Conservation (phyloP, 2,329 filamentous ascomycete genomes). For the Daldinia sp. region DNA sequence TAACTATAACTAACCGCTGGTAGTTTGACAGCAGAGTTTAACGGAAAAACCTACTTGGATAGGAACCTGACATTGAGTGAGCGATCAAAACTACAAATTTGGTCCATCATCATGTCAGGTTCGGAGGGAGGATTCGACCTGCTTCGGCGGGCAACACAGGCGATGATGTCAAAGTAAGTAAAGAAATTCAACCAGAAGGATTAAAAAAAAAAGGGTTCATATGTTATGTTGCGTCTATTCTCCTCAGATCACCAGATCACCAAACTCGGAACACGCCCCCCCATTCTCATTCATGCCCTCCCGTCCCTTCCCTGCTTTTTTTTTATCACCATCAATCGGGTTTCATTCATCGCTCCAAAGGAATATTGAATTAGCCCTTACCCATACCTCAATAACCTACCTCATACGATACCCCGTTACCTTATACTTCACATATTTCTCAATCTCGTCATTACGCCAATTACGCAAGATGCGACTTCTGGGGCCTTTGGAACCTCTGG, state of each 20-base stretch:
- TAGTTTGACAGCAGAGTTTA: constrained; percentile 32
- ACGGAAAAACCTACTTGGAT: constrained; percentile 25
- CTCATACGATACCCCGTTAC: background rate
- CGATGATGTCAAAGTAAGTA: constrained; percentile 72
- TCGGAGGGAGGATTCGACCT: constrained; percentile 68
- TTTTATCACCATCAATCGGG: constrained; percentile 24
- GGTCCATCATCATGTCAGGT: constrained; percentile 61
- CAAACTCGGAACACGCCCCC: constrained; percentile 38
- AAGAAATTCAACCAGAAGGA: background rate
- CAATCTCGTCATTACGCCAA: constrained; percentile 14
- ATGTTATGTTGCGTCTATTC: constrained; percentile 44
- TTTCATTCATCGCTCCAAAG: constrained; percentile 12
- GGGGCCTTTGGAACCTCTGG: background rate
- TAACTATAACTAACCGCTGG: constrained; percentile 24
- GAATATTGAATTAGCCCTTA: constrained; percentile 25
- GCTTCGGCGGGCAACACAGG: constrained; percentile 70
- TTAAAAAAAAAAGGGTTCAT: constrained; percentile 17
- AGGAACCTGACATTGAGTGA: constrained; percentile 45
- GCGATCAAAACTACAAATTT: constrained; percentile 36
- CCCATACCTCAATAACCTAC: constrained; percentile 16
- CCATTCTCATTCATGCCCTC: constrained; percentile 14
- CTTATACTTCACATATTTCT: constrained; percentile 4
- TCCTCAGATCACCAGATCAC: constrained; percentile 13
- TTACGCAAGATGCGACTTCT: constrained; percentile 24
- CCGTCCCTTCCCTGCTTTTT: constrained; percentile 7